Evolutionary conservation across 2,329 filamentous ascomycete genomes (phyloP), one percentile per base, ranked within the genome.

Genomic region (Alternaria tenuissima): DNA sequence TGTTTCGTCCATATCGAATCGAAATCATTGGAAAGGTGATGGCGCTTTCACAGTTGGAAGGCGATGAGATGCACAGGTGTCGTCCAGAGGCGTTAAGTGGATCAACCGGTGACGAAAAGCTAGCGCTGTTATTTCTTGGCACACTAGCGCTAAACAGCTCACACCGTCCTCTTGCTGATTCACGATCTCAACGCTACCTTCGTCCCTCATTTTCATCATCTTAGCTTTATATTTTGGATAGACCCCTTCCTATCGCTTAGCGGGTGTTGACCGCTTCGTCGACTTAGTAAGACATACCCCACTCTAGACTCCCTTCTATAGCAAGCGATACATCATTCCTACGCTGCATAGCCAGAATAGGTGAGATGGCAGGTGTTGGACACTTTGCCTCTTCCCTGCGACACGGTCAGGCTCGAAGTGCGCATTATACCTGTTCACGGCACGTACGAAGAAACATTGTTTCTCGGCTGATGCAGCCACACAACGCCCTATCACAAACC

Each of bases 251-350:
- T 47, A 58, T 30, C 59, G 52, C 51, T 54, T 58, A 44, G 64
- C 60, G 65, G 62, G 58, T 51, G 42, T 52, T 69, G 61, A 68
- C 63, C 67, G 67, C 67, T 67, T 64, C 56, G 43, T 62, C 62
- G 49, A 62, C 55, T 56, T 44, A 69, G 67, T 70, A 72, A 70
- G 68, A 70, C 62, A 67, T 53, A 63, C 59, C 63, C 58, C 54
- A 66, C 60, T 56, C 61, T 62, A 54, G 34, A 61, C 44, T 59
- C 56, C 54, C 44, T 49, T 52, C 58, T 59, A 47, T 56, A 57
- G 59, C 54, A 64, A 63, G 59, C 60, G 62, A 59, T 56, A 56
- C 32, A 55, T 57, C 54, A 49, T 30, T 26, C 57, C 55, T 61
- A 54, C 41, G 57, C 61, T 59, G 52, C 47, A 42, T 51, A 57